Percentiles rank a stretch among this genome's conserved stretches.
Conservation (phyloP, 371 early-diverging fungal genomes). For the Rhizopus arrhizus region DNA sequence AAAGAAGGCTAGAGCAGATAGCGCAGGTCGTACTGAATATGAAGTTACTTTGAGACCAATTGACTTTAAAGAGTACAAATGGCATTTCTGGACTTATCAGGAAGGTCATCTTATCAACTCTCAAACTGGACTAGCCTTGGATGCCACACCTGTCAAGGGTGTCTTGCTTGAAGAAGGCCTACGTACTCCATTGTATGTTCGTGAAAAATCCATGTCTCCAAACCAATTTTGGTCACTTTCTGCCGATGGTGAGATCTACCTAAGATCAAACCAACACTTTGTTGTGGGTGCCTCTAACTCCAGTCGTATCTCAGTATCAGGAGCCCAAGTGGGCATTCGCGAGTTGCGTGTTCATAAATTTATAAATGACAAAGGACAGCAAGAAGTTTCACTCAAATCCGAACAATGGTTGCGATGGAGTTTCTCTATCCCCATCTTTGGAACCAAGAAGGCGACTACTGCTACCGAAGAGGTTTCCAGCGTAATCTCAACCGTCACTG, state of each 20-base stretch:
- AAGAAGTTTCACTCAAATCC: conserved; percentile 32
- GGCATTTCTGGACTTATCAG: conserved; percentile 55
- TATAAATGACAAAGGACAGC: conserved; percentile 31
- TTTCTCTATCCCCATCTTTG: conserved; percentile 46
- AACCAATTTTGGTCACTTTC: conserved; percentile 47
- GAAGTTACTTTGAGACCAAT: conserved; percentile 37
- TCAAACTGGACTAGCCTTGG: conserved; percentile 58
- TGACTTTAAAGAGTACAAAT: conserved; percentile 43
- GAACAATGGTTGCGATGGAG: conserved; percentile 43
- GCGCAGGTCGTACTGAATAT: conserved; percentile 26
- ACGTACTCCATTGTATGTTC: conserved; percentile 36
- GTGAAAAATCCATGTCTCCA: conserved; percentile 28
- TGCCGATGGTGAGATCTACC: conserved; percentile 43
- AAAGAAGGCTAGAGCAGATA: conserved; percentile 17
- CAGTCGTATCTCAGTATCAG: conserved; percentile 30
- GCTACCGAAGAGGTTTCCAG: neutral
- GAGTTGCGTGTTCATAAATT: conserved; percentile 33
- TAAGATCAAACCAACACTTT: conserved; percentile 34
- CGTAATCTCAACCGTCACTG: neutral
- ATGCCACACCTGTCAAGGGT: conserved; percentile 35
- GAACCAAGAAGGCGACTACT: conserved; percentile 11
- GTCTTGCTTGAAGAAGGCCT: conserved; percentile 43
- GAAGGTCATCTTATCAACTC: conserved; percentile 59
- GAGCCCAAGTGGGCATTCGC: conserved; percentile 46
- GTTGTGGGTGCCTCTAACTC: conserved; percentile 38